Base-by-base conservation (phyloP, 805 yeast genomes). In the Metschnikowia borealis region DNA sequence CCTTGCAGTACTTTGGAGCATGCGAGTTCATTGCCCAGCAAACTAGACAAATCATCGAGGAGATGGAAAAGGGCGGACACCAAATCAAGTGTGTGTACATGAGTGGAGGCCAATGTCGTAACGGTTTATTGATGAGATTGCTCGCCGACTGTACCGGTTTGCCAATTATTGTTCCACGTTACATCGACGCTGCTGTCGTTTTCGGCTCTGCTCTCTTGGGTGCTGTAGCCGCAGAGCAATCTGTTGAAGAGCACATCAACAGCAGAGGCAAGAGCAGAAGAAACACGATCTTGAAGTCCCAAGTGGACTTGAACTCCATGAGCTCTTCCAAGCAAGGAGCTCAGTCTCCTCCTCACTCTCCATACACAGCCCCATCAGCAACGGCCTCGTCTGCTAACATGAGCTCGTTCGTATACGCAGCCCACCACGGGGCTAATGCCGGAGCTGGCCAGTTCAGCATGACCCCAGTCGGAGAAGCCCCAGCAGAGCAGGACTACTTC, bases 21-120 rank as follows among this genome's bases (percentile, higher is more conserved):
- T 89, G 97, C 68, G 99, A 94, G 71, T 94, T 94, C 61, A 91
- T 94, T 67, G 97, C 96, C 45, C 96, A 90, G 65, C 99, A 94
- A 73, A 92, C 98, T 0, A 82, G 97, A 62, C 99, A 94, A 62
- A 94, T 94, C 63, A 84, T 92, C 34, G 94, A 88, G 58, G 83
- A 84, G 54, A 86, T 94, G 89, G 84, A 82, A 58, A 69, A 74
- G 49, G 74, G 87, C 2, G 99, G 99, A 1, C 96, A 92, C 70
- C 57, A 73, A 10, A 80, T 94, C 54, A 74, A 78, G 17, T 79
- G 89, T 20, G 83, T 94, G 54, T 94, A 85, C 70, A 84, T 94
- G 84, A 84, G 92, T 54, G 99, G 99, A 50, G 98, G 99, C 33
- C 99, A 94, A 68, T 91, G 97, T 68, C 82, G 97, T 63, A 94